Percentiles rank a stretch among this genome's conserved stretches.
Evolutionary conservation across 805 yeast species (phyloP).

Genomic region (Kodamaea hsintzibuensis): DNA sequence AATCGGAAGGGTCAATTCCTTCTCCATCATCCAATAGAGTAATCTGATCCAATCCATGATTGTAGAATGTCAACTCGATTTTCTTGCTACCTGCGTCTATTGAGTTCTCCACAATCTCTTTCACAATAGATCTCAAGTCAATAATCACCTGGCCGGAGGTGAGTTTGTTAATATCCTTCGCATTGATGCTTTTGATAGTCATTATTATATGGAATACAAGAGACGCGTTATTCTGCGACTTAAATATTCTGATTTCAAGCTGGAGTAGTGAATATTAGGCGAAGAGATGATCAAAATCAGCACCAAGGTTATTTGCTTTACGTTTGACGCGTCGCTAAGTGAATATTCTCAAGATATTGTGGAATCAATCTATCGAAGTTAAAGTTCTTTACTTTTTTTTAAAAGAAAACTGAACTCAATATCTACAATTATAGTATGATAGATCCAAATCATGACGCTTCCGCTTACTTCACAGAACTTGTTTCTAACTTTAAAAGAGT

Average conservation of each 20-base stretch:
- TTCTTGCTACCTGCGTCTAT: constrained; percentile 74
- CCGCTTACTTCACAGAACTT: constrained; percentile 29
- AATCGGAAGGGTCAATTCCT: constrained; percentile 60
- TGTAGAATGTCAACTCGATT: constrained; percentile 65
- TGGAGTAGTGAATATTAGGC: neutral
- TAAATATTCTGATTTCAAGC: neutral
- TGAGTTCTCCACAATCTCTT: constrained; percentile 85
- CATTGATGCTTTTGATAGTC: constrained; percentile 8
- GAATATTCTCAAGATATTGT: neutral
- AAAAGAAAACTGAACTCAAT: neutral
- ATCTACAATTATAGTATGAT: neutral
- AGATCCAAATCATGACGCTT: constrained; percentile 1
- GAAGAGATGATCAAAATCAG: neutral
- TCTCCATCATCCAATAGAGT: constrained; percentile 69
- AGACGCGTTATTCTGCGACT: neutral
- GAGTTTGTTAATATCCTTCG: constrained; percentile 64
- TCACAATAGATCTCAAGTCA: constrained; percentile 73
- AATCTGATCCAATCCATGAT: constrained; percentile 72
- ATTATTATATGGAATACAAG: neutral
- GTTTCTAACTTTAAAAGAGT: constrained; percentile 44
- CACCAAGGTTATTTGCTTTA: neutral
- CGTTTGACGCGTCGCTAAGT: neutral
- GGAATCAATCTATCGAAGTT: neutral
- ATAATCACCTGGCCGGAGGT: constrained; percentile 94
- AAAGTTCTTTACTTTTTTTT: no score